Evolutionary conservation across 768 basidiomycete genomes (phyloP), one percentile per base, ranked within the genome.

Genomic region (Crassisporium funariophilum): DNA sequence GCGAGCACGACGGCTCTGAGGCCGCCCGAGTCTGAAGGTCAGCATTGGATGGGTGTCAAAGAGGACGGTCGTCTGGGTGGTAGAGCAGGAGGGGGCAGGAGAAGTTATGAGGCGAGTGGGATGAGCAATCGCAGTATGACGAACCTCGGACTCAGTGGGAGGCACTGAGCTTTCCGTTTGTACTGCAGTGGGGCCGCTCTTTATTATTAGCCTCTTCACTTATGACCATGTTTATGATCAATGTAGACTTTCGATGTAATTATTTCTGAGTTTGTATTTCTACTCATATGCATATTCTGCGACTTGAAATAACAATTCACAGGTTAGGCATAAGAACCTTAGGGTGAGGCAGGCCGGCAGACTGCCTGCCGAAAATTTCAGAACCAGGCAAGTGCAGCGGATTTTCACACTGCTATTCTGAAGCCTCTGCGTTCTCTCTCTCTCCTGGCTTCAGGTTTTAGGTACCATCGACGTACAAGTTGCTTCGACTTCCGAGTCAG

Each of bases 51-150:
- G 41, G 56, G 57, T 60, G 61, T 72, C 1, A 66, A 71, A 36
- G 81, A 84, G 54, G 78, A 80, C 55, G 80, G 82, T 4, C 65
- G 76, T 50, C 66, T 55, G 62, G 41, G 55, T 62, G 54, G n/a
- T n/a, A n/a, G n/a, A n/a, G n/a, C n/a, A n/a, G n/a, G n/a, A n/a
- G n/a, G n/a, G 22, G 61, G 66, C 23, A 59, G 70, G 51, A 61
- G 69, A 51, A 76, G 71, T 48, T 72, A 73, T 44, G 75, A 77
- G 20, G 56, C 67, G 8, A 65, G 61, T 43, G 74, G 71, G 16
- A 59, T 71, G 20, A 68, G 70, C 25, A 78, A 77, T 58, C 74
- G 78, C 31, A 83, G 81, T 47, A 65, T 76, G 61, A 75, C 76
- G 16, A 81, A 78, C 50, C 58, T 83, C 37, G 66, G 64, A 19